Base-by-base conservation (phyloP, 2,329 filamentous ascomycete genomes). In the Cladosporium sp. region DNA sequence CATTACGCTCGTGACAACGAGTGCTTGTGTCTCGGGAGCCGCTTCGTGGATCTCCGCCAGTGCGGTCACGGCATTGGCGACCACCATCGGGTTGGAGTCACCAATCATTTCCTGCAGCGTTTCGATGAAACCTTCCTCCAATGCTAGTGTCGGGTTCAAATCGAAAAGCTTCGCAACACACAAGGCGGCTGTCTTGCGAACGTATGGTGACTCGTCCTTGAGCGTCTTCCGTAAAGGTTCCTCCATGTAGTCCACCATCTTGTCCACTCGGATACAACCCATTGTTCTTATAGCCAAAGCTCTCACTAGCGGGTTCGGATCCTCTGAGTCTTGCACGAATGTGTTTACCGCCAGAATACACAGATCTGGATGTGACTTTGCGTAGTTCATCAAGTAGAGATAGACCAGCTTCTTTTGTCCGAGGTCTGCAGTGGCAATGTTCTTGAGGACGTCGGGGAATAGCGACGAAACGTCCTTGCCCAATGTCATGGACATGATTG, bases 211-310 rank as follows among this genome's bases (percentile, higher is more conserved):
- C 76, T 99, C 94, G 77, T 99, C 94, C 74, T 92, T 87, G 66
- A 99, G 80, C 12, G 94, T 99, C 79, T 99, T 99, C 67, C 94
- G 85, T 63, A 99, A 77, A 14, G 94, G 94, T 71, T 99, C 94
- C 75, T 97, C 94, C 93, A 99, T 97, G 75, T 99, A 99, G 73
- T 99, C 94, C 65, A 97, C 91, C 91, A 99, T 99, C 77, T 99
- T 99, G 67, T 97, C 94, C 58, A 99, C 94, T 59, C 94, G 83
- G 69, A 99, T 97, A 72, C 94, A 97, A 40, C 94, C 94, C 94
- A 99, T 99, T 36, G 94, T 99, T 68, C 94, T 85, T 74, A 99
- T 96, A 58, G 94, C 94, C 54, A 99, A 83, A 52, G 94, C 94
- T 80, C 94, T 84, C 70, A 99, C 91, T 22, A 99, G 84, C 14